A percentile compares a stretch with the other conserved stretches of the same genome.
These are phyloP conservation scores for Pythium aquatile DNA, from an alignment of 352 stramenopile genomes.

Conservation along the genomic window DNA sequence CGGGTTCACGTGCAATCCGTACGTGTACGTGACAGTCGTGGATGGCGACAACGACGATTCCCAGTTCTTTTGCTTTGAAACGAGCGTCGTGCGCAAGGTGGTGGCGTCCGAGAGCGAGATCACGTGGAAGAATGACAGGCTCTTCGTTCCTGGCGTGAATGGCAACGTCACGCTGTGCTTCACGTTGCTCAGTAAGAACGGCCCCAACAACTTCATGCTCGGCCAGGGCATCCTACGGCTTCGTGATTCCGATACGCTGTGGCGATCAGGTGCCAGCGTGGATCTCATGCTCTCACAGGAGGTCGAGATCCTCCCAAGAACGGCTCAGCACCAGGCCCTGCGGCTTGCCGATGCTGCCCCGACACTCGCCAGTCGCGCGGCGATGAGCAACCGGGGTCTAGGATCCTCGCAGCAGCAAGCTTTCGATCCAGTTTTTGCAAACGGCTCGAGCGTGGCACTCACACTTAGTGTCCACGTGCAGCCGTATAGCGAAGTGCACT, in stretches of 20 bases:
- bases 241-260: constrained; percentile 43
- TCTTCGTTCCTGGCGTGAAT: constrained; percentile 66
- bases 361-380: not conserved
- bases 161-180: constrained; percentile 70
- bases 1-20: constrained; percentile 73
- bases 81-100: constrained; percentile 33
- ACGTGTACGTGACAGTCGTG: constrained; percentile 68
- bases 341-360: constrained; percentile 33
- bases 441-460: constrained; percentile 22
- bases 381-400: not conserved
- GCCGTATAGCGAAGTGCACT: constrained; percentile 47
- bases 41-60: constrained; percentile 61
- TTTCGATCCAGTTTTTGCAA: constrained; percentile 20
- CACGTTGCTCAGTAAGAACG: constrained; percentile 74
- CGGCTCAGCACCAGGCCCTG: constrained; percentile 51
- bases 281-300: constrained; percentile 46
- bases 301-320: constrained; percentile 57
- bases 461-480: constrained; percentile 41
- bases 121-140: constrained; percentile 44
- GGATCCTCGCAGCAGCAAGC: not conserved
- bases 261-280: constrained; percentile 37
- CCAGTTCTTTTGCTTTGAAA: constrained; percentile 75
- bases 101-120: constrained; percentile 33
- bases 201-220: constrained; percentile 75
- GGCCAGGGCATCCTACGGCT: constrained; percentile 56